Evolutionary conservation across 148 eudicot species (phyloP).

Genomic region (Persicaria maculosa): DNA sequence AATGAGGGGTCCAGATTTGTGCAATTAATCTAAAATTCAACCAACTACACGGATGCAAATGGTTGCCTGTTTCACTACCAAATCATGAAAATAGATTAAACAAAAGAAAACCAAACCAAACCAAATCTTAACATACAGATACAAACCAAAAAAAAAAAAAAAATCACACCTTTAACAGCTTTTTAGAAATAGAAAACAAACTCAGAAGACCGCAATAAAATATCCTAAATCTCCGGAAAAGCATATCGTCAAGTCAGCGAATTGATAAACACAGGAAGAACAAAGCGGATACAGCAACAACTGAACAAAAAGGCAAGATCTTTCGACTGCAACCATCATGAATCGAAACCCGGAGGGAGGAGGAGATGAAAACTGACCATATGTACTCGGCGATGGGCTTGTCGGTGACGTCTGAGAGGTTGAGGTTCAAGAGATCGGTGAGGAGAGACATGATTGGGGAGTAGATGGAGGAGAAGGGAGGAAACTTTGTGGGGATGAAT

Average conservation of each 20-base stretch:
- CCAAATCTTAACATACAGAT: not conserved
- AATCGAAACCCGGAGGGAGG: not conserved
- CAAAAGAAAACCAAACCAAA: not conserved
- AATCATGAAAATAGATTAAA: no score
- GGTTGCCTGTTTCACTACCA: no score
- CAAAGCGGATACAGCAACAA: not conserved
- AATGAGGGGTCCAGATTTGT: not conserved
- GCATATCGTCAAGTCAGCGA: not conserved
- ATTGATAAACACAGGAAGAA: not conserved
- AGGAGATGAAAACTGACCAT: conserved; percentile 12
- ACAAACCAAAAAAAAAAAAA: not conserved
- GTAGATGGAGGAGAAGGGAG: not conserved
- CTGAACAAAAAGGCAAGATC: not conserved
- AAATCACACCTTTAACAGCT: not conserved
- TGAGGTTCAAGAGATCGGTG: conserved; percentile 16
- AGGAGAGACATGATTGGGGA: conserved; percentile 14
- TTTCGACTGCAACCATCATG: not conserved
- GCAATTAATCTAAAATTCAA: no score
- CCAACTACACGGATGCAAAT: no score
- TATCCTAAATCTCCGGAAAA: not conserved
- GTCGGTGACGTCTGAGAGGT: conserved; percentile 16
- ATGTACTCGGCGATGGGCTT: conserved; percentile 18
- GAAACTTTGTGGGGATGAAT: not conserved
- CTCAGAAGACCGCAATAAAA: not conserved
- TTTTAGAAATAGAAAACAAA: not conserved